Evolutionary conservation across 371 early-diverging fungal species (phyloP), one percentile per base, ranked within the genome.

Genomic region (Blakeslea trispora): DNA sequence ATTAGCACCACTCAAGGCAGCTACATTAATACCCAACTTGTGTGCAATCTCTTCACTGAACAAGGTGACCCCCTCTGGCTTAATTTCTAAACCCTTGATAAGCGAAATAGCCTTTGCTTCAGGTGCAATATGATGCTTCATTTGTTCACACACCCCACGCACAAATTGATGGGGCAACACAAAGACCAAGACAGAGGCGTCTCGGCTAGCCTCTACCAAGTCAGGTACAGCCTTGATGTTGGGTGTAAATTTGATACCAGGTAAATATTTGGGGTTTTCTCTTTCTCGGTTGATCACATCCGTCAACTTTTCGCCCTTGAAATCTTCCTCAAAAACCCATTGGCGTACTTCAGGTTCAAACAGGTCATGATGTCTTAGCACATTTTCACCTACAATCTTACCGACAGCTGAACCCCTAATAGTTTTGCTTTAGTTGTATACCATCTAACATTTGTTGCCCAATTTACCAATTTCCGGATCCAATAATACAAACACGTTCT

Each of bases 131-230:
- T 70, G 68, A 23, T 85, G 89, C 55, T 81, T 74, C 57, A 96
- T 78, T 63, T 90, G 71, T 47, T 90, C 83, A 79, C 95, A 91
- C 18, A 88, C 84, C 31, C 87, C 84, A 45, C 91, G 70, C 21
- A 96, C 90, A 79, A 97, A 99, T 87, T 97, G 97, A 77, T 98
- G 99, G 23, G 99, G 99, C 32, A 99, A 75, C 13, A 97, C 97
- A 74, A 99, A 94, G 28, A 99, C 87, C 18, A 99, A 75, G 47
- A 97, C 79, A 31, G 96, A 93, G 8, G 95, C 92, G 54, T 81
- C 94, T 17, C 81, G 63, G 53, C 87, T 88, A 3, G 93, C 88
- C 42, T 91, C 83, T 9, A 82, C 57, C 14, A 98, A 70, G 58
- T 94, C 89, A 6, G 98, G 86, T 19, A 83, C 84, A 14, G 98